Conservation (phyloP, 176 grass and related monocot species). For the Eleusine coracana region DNA sequence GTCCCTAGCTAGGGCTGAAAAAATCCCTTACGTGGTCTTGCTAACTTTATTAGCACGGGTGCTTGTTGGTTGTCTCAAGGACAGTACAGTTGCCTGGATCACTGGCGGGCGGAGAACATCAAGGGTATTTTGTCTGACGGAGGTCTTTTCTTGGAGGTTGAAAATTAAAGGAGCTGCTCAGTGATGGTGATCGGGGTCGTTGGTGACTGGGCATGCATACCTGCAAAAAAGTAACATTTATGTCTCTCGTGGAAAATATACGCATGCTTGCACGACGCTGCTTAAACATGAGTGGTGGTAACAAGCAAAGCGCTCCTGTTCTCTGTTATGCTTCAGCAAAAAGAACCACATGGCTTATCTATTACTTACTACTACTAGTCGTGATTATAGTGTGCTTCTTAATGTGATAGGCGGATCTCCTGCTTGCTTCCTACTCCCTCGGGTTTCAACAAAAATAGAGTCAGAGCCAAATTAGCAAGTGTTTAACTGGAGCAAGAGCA, state of each 20-base stretch:
- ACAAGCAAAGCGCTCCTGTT: background rate
- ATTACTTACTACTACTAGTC: too few relatives aligned
- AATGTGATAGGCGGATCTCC: too few relatives aligned
- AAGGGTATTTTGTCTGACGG: background rate
- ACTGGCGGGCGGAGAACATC: background rate
- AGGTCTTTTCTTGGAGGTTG: background rate
- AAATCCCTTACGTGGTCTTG: too few relatives aligned
- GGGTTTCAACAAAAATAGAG: too few relatives aligned
- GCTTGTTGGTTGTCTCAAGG: background rate
- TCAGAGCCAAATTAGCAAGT: too few relatives aligned
- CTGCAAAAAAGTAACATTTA: conserved; percentile 11
- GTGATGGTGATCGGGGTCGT: background rate
- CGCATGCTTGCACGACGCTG: background rate
- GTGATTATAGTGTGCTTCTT: too few relatives aligned
- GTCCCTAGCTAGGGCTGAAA: too few relatives aligned
- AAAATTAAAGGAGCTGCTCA: background rate
- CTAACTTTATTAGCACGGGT: background rate
- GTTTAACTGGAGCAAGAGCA: too few relatives aligned
- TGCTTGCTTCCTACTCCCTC: too few relatives aligned
- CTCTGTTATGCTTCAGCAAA: too few relatives aligned
- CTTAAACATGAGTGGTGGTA: background rate
- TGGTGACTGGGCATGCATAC: background rate
- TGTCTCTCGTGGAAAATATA: conserved; percentile 14
- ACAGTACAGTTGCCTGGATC: background rate
- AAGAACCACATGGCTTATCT: too few relatives aligned